phyloP scores from a whole-genome alignment of 139 green algal species.

The Haematococcus sp. region DNA sequence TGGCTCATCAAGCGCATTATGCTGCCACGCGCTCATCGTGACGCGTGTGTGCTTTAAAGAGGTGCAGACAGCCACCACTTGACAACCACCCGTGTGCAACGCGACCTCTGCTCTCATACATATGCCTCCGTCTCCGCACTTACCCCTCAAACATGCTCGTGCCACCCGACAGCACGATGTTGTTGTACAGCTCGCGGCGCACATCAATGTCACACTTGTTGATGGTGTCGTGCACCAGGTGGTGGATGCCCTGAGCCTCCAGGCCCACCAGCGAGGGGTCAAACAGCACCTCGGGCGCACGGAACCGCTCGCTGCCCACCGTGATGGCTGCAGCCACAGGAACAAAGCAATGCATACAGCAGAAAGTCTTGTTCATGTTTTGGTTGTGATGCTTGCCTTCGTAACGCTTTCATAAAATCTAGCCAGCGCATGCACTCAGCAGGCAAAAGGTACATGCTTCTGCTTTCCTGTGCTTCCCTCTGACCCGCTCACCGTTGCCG shows the following conservation, averaged over 20 bases:
- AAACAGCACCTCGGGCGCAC: slow-evolving; percentile 91
- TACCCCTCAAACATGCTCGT: slow-evolving; percentile 86
- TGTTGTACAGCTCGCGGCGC: slow-evolving; percentile 86
- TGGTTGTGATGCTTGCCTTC: neutral
- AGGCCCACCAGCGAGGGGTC: slow-evolving; percentile 59
- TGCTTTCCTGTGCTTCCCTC: slow-evolving; percentile 3
- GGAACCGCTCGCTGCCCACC: slow-evolving; percentile 83
- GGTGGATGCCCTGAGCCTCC: slow-evolving; percentile 70
- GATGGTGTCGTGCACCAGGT: slow-evolving; percentile 85
- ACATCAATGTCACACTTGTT: slow-evolving; percentile 96
- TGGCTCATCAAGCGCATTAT: too few relatives aligned
- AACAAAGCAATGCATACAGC: neutral
- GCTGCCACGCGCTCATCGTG: too few relatives aligned
- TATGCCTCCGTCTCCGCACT: too few relatives aligned
- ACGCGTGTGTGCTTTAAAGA: neutral
- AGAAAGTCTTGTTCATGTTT: too few relatives aligned
- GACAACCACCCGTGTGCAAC: neutral
- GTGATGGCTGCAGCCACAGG: slow-evolving; percentile 72
- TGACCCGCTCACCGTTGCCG: slow-evolving; percentile 32
- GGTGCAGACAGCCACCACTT: neutral
- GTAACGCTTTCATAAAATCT: neutral
- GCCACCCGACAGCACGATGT: slow-evolving; percentile 87
- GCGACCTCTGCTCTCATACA: too few relatives aligned
- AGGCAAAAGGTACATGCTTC: too few relatives aligned
- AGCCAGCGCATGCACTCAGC: too few relatives aligned